Conservation (phyloP, 305 asterid genomes). For the Rubia balearica region DNA sequence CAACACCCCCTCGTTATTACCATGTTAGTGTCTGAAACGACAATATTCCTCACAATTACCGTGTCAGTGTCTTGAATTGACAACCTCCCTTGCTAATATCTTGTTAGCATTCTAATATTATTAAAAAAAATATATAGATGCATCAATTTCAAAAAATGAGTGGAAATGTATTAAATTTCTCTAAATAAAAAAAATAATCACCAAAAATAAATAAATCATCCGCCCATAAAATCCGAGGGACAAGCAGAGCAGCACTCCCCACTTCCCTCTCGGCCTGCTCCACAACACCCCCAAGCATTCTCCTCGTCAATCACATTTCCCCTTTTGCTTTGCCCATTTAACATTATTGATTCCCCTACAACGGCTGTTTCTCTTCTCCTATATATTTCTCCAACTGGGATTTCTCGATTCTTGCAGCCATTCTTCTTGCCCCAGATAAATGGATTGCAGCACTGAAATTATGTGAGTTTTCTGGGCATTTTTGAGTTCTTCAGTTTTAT, state of each 20-base stretch:
- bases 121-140: too few relatives aligned
- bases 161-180: too few relatives aligned
- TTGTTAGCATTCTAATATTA: too few relatives aligned
- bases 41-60: too few relatives aligned
- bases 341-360: background rate
- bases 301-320: background rate
- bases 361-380: background rate
- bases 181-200: background rate
- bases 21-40: too few relatives aligned
- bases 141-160: too few relatives aligned
- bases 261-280: background rate
- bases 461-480: slow-evolving; percentile 7
- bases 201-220: background rate
- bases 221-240: background rate
- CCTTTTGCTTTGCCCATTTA: background rate
- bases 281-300: slow-evolving; percentile 11
- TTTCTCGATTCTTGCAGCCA: background rate
- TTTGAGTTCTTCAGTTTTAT: background rate
- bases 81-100: too few relatives aligned
- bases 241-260: background rate
- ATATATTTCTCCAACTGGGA: background rate
- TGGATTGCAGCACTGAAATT: slow-evolving; percentile 4
- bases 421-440: background rate
- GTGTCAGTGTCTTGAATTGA: too few relatives aligned
- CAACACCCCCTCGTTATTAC: too few relatives aligned